Conservation (phyloP, 2,329 filamentous ascomycete genomes). For the Pseudogymnoascus sp. region DNA sequence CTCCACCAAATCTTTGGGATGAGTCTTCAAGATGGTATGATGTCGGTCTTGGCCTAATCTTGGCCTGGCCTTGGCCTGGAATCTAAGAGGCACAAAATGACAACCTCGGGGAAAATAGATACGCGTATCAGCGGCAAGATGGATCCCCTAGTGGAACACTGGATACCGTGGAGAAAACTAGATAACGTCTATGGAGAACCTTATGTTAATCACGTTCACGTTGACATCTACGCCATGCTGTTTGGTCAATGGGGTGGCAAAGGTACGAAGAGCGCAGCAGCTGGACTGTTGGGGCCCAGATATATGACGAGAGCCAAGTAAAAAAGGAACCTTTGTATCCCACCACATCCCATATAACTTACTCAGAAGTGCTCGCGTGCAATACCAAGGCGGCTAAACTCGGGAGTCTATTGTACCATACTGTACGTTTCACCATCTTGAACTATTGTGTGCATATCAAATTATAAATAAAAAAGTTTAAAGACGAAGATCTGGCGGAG, state of each 20-base stretch:
- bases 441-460: no score
- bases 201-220: not conserved
- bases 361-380: not conserved
- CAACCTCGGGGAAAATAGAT: not conserved
- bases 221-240: not conserved
- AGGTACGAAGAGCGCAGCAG: not conserved
- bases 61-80: not conserved
- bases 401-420: not conserved
- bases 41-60: not conserved
- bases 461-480: no score
- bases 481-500: no score
- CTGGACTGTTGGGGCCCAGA: not conserved
- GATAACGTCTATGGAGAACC: not conserved
- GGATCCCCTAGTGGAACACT: not conserved
- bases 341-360: not conserved
- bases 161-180: not conserved
- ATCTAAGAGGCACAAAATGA: not conserved
- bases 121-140: not conserved
- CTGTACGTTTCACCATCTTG: not conserved
- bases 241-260: not conserved
- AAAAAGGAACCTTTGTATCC: not conserved
- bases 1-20: not conserved
- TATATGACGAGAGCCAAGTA: constrained; percentile 5
- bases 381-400: not conserved
- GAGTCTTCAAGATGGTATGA: not conserved